These are phyloP conservation scores for Fusarium staphyleae DNA, from an alignment of 2,329 filamentous ascomycete species.

Conservation along the genomic window DNA sequence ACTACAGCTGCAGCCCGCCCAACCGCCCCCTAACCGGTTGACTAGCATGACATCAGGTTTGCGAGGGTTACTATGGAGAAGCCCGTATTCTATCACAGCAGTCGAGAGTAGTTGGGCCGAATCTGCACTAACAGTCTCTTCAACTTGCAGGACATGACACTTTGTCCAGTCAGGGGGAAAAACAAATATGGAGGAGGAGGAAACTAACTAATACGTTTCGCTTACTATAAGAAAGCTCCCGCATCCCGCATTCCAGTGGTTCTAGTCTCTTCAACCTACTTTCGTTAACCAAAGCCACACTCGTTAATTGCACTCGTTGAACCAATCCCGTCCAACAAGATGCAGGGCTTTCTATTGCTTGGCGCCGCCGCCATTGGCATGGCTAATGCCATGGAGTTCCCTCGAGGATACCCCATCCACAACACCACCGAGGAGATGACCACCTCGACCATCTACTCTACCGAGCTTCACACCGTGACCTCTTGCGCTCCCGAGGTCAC, in stretches of 20 bases:
- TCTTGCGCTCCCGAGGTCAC: slow-evolving; percentile 29
- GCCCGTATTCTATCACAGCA: not conserved
- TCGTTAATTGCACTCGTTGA: slow-evolving; percentile 10
- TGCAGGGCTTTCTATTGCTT: slow-evolving; percentile 30
- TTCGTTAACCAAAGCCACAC: slow-evolving; percentile 14
- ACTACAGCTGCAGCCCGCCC: not conserved
- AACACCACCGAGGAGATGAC: slow-evolving; percentile 10
- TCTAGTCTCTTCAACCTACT: slow-evolving; percentile 20
- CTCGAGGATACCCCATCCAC: not conserved
- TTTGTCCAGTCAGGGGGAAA: not conserved
- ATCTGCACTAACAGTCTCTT: not conserved
- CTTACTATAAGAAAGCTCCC: slow-evolving; percentile 24
- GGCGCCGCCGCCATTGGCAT: slow-evolving; percentile 31
- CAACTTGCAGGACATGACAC: slow-evolving; percentile 1
- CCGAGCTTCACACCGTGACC: slow-evolving; percentile 33
- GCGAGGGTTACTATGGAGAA: not conserved
- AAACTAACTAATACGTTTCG: not conserved
- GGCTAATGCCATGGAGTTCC: slow-evolving; percentile 29
- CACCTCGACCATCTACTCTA: slow-evolving; percentile 34
- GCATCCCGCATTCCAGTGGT: not conserved
- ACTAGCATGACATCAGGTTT: not conserved
- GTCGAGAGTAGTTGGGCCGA: too few species aligned
- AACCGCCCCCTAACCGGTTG: not conserved
- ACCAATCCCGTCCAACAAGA: slow-evolving; percentile 22
- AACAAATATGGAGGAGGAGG: slow-evolving; percentile 3